These are phyloP conservation scores for Mucor ambiguus DNA, from an alignment of 371 early-diverging fungal species.

Conservation along the genomic window DNA sequence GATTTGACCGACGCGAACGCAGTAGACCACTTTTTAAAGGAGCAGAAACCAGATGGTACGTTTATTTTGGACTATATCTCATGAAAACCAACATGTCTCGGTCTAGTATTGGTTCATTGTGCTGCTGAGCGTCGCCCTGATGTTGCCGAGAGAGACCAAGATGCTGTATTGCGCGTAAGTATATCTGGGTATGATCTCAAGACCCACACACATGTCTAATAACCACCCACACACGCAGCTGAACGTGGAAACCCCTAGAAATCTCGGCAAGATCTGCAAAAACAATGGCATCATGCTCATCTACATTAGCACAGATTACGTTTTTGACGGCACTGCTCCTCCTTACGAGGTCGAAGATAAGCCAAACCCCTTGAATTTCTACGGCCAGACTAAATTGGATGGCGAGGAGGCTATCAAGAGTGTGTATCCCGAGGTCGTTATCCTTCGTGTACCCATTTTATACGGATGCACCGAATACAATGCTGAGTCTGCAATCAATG, in stretches of 20 bases:
- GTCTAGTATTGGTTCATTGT: constrained; percentile 74
- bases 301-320: constrained; percentile 92
- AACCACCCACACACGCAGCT: constrained; percentile 34
- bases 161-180: constrained; percentile 56
- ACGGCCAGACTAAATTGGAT: constrained; percentile 74
- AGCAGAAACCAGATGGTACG: constrained; percentile 64
- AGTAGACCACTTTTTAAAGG: constrained; percentile 55
- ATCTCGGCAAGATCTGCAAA: constrained; percentile 59
- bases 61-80: background rate
- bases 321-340: constrained; percentile 85
- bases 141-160: constrained; percentile 71
- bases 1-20: constrained; percentile 66
- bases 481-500: constrained; percentile 80
- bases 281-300: constrained; percentile 58
- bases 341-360: constrained; percentile 73
- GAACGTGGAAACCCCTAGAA: constrained; percentile 68
- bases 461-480: constrained; percentile 71
- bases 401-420: constrained; percentile 72
- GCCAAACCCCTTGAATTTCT: constrained; percentile 82
- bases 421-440: constrained; percentile 59
- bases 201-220: background rate
- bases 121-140: constrained; percentile 91
- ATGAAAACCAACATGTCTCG: too few relatives aligned
- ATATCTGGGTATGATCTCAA: background rate
- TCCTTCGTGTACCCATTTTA: constrained; percentile 83